These are phyloP conservation scores for Vitis rupestris DNA, from an alignment of 164 flowering plant genomes.

Conservation along the genomic window DNA sequence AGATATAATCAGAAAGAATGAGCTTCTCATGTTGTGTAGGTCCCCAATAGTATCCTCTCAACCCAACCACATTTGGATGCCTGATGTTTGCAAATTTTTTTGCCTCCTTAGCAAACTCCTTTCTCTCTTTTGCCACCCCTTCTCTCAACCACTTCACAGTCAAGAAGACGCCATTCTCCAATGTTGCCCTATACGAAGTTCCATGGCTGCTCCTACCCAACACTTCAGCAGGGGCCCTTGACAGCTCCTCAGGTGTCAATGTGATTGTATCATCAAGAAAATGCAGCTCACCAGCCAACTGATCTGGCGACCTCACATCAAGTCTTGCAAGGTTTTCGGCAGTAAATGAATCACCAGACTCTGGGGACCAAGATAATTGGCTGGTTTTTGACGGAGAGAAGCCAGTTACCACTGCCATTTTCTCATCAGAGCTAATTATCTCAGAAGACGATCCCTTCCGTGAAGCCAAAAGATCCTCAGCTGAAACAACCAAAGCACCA, in stretches of 20 bases:
- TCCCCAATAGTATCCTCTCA: conserved; percentile 98
- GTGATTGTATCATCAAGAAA: conserved; percentile 81
- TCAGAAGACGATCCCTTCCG: conserved; percentile 81
- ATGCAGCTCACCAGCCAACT: conserved; percentile 83
- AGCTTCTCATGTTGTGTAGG: conserved; percentile 99
- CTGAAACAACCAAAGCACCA: conserved; percentile 63
- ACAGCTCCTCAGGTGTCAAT: conserved; percentile 87
- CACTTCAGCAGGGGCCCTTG: conserved; percentile 99
- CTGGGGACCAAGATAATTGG: conserved; percentile 85
- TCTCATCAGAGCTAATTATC: conserved; percentile 67
- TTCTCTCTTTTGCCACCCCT: conserved; percentile 92
- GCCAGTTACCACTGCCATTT: conserved; percentile 51
- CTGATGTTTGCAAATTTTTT: conserved; percentile 89
- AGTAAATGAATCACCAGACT: conserved; percentile 73
- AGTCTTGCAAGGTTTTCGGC: conserved; percentile 63
- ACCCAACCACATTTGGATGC: conserved; percentile 94
- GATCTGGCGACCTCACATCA: conserved; percentile 87
- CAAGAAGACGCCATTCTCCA: conserved; percentile 78
- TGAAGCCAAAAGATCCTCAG: conserved; percentile 68
- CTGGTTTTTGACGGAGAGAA: conserved; percentile 75
- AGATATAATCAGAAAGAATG: conserved; percentile 82
- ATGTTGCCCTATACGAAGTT: conserved; percentile 85
- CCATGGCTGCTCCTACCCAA: conserved; percentile 98
- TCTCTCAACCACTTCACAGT: conserved; percentile 98
- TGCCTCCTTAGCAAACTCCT: conserved; percentile 94